Evolutionary conservation across 176 grass and related monocot species (phyloP), one percentile per base, ranked within the genome.

Genomic region (Stipa capillata): DNA sequence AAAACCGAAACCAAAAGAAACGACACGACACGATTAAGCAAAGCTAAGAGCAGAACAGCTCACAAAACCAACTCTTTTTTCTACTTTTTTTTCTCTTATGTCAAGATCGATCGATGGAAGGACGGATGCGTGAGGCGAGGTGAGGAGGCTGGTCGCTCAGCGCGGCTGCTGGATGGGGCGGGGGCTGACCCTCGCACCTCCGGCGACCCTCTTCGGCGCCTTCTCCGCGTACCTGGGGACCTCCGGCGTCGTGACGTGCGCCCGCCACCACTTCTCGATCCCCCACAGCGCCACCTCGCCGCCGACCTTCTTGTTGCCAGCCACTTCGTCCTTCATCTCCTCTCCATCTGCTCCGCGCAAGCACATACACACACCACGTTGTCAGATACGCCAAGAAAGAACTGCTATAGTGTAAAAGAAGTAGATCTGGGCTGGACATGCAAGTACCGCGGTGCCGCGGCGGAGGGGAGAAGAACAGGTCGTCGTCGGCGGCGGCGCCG

Each of bases 161-260:
- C 86, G 86, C 6, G 86, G 86, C 75, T 88, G 86, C 86, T 88
- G 86, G 86, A 88, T 88, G 42, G 81, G 25, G 14, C 86, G 75
- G 4, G 86, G 86, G 75, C 51, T 88, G 24, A 88, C 76, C 69
- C 86, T 83, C 32, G 68, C n/a, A n/a, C n/a, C 68, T 50, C 41
- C 75, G 50, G 41, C 41, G 33, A 88, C 41, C 81, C 55, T 84
- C 25, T 42, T 72, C n/a, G 86, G 75, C 60, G 81, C 86, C 68
- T 88, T 88, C 60, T 88, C 86, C 33, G 81, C 81, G 75, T 88
- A 84, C 69, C 71, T 84, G 1, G 81, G 81, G 10, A 56, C 34
- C 76, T 80, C 86, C 69, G 81, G 86, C 69, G 61, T 32, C 25
- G 69, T 16, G 44, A n/a, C 1, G 81, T 84, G 86, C 76, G 52